A percentile compares a stretch with the other conserved stretches of the same genome.
phyloP scores from a whole-genome alignment of 2,329 filamentous ascomycete genomes.

The Verruconis gallopava region DNA sequence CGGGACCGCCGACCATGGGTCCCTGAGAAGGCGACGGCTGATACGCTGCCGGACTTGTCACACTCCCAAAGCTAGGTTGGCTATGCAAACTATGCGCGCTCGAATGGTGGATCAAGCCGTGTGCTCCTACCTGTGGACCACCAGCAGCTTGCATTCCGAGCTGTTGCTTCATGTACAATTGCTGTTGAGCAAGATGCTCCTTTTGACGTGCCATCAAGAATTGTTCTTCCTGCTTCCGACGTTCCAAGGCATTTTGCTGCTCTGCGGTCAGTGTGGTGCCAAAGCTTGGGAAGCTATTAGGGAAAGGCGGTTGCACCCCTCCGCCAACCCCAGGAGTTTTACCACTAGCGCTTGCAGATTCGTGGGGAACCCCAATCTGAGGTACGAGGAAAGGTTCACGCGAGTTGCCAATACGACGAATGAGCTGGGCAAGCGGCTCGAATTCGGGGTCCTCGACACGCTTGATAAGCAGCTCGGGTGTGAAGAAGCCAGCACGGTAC shows the following conservation, averaged over 20 bases:
- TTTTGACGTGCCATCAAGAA: slow-evolving; percentile 93
- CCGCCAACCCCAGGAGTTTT: slow-evolving; percentile 18
- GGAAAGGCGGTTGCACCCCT: slow-evolving; percentile 63
- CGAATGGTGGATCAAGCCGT: slow-evolving; percentile 75
- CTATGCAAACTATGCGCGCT: slow-evolving; percentile 94
- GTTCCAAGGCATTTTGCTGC: slow-evolving; percentile 93
- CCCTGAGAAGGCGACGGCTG: slow-evolving; percentile 46
- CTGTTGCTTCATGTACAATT: slow-evolving; percentile 59
- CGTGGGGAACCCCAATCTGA: slow-evolving; percentile 90
- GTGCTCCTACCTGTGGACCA: slow-evolving; percentile 32
- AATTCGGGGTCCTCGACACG: slow-evolving; percentile 90
- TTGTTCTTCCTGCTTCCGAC: slow-evolving; percentile 95
- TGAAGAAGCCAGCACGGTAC: slow-evolving; percentile 99
- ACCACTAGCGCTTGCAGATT: slow-evolving; percentile 43
- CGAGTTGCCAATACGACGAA: slow-evolving; percentile 91
- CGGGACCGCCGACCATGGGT: slow-evolving; percentile 33
- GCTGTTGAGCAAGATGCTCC: slow-evolving; percentile 80
- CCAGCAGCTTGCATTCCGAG: slow-evolving; percentile 48
- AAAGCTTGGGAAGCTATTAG: slow-evolving; percentile 88
- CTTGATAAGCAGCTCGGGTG: slow-evolving; percentile 83
- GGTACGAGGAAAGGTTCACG: slow-evolving; percentile 94
- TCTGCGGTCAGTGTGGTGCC: slow-evolving; percentile 92
- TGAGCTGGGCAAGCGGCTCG: slow-evolving; percentile 87
- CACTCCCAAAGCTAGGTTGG: slow-evolving; percentile 91
- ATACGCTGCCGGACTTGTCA: slow-evolving; percentile 70